phyloP scores from a whole-genome alignment of 2,329 filamentous ascomycete species.

The Aureobasidium sp. region DNA sequence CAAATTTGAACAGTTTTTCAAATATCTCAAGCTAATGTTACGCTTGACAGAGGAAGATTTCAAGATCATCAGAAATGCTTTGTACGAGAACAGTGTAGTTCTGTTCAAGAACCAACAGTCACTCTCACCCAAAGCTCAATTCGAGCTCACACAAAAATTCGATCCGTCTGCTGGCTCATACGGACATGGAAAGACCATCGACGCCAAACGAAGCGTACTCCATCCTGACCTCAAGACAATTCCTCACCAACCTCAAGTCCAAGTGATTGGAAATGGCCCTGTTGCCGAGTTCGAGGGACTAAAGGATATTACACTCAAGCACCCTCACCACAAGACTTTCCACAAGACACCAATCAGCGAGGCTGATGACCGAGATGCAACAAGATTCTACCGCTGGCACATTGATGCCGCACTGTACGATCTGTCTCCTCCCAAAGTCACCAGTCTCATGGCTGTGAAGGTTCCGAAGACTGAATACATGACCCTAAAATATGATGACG shows the following conservation, averaged over 20 bases:
- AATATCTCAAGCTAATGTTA: not conserved
- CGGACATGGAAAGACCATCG: constrained; percentile 69
- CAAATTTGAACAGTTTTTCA: not conserved
- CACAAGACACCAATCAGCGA: constrained; percentile 59
- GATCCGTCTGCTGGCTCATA: constrained; percentile 60
- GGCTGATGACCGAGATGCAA: constrained; percentile 51
- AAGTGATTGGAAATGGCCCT: constrained; percentile 71
- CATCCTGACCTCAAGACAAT: constrained; percentile 76
- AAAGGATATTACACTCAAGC: constrained; percentile 58
- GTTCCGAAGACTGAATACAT: constrained; percentile 62
- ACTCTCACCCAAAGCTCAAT: constrained; percentile 63
- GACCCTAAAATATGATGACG: constrained; percentile 66
- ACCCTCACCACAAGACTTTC: constrained; percentile 73
- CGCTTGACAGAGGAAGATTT: constrained; percentile 52
- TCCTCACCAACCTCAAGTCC: constrained; percentile 70
- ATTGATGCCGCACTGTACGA: constrained; percentile 73
- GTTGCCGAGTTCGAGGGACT: constrained; percentile 65
- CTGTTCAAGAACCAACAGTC: constrained; percentile 62
- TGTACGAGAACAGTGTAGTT: constrained; percentile 63
- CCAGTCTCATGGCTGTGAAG: constrained; percentile 64
- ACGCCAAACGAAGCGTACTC: constrained; percentile 58
- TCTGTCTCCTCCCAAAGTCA: constrained; percentile 66
- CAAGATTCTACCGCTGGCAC: constrained; percentile 69
- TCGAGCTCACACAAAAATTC: constrained; percentile 65
- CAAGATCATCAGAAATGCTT: constrained; percentile 53